These are phyloP conservation scores for Sporothrix phasma DNA, from an alignment of 2,329 filamentous ascomycete genomes.

Conservation along the genomic window DNA sequence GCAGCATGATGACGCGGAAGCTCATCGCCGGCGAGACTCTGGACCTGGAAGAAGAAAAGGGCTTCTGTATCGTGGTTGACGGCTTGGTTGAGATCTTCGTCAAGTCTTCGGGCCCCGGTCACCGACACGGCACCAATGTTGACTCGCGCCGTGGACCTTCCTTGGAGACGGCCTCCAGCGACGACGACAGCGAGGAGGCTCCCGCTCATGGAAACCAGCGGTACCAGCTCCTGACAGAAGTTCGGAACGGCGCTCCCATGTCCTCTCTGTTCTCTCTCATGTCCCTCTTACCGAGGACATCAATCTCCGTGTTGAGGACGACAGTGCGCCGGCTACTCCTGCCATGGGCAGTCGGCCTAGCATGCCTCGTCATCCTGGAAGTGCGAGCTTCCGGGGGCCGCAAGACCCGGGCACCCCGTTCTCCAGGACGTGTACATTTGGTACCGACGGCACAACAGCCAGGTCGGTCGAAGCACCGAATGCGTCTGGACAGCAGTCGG, in stretches of 20 bases:
- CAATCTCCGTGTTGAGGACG: slow-evolving; percentile 63
- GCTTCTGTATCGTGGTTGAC: slow-evolving; percentile 95
- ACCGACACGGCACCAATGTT: neutral
- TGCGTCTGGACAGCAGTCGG: slow-evolving; percentile 15
- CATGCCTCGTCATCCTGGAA: slow-evolving; percentile 23
- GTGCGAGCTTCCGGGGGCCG: slow-evolving; percentile 25
- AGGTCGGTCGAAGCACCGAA: slow-evolving; percentile 22
- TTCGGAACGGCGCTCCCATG: slow-evolving; percentile 97
- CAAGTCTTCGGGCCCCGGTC: slow-evolving; percentile 59
- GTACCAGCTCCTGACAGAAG: slow-evolving; percentile 91
- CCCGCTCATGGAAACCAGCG: slow-evolving; percentile 59
- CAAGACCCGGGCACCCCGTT: slow-evolving; percentile 29
- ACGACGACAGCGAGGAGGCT: slow-evolving; percentile 38
- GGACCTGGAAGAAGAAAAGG: slow-evolving; percentile 92
- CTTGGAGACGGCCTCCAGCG: slow-evolving; percentile 38
- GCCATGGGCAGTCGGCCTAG: slow-evolving; percentile 23
- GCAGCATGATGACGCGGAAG: slow-evolving; percentile 97
- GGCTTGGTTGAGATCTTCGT: slow-evolving; percentile 96
- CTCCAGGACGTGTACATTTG: slow-evolving; percentile 32
- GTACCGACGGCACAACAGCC: neutral
- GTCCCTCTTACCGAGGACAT: slow-evolving; percentile 96
- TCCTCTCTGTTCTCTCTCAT: slow-evolving; percentile 96
- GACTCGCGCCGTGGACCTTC: slow-evolving; percentile 32
- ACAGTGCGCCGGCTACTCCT: slow-evolving; percentile 28
- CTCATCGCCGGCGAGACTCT: slow-evolving; percentile 93